Evolutionary conservation across 148 eudicot species (phyloP).

Genomic region (Chenopodium suecicum): DNA sequence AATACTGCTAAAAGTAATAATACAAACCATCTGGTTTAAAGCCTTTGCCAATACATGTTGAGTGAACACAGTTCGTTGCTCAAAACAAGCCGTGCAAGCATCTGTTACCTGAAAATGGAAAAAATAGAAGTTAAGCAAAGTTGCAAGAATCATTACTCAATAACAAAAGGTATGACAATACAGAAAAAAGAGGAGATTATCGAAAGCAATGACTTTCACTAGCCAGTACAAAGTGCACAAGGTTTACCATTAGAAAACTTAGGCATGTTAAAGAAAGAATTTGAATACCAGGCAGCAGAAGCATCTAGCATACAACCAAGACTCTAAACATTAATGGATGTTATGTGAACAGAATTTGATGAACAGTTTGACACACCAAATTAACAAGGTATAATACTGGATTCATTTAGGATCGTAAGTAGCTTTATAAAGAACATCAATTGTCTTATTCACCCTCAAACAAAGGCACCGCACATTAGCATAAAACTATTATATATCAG

Average conservation of each 20-base stretch:
- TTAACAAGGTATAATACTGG: background rate
- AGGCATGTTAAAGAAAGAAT: background rate
- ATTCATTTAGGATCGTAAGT: background rate
- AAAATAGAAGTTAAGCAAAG: constrained; percentile 2
- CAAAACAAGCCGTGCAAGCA: constrained; percentile 97
- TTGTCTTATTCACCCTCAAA: background rate
- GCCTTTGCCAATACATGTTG: constrained; percentile 90
- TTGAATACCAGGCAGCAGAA: background rate
- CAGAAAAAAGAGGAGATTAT: background rate
- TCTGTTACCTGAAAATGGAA: constrained; percentile 69
- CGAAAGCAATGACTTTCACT: background rate
- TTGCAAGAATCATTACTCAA: background rate
- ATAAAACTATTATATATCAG: too few species aligned
- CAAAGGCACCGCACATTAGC: background rate
- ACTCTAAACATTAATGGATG: background rate
- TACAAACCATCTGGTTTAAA: constrained; percentile 79
- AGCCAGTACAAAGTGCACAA: background rate
- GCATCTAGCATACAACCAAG: background rate
- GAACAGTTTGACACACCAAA: background rate
- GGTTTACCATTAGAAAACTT: background rate
- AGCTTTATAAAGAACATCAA: background rate
- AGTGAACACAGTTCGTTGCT: constrained; percentile 97
- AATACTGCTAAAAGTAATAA: background rate
- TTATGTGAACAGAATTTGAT: background rate
- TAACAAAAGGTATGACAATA: background rate